Evolutionary conservation across 805 yeast species (phyloP).

Genomic region (Lipomyces yamanashiensis): DNA sequence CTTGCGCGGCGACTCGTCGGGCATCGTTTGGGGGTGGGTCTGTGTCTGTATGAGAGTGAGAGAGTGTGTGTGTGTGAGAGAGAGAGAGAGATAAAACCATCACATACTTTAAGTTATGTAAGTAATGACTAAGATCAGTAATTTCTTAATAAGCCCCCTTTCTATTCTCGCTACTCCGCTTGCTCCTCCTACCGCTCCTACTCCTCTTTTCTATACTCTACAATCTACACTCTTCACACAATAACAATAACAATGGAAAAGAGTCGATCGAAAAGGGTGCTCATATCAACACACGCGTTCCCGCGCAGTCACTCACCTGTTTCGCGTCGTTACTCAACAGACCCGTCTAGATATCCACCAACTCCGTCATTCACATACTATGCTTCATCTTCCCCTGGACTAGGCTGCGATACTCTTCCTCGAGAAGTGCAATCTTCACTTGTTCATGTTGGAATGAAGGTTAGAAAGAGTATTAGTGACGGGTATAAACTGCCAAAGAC

Average conservation of each 20-base stretch:
- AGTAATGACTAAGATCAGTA: too few species aligned
- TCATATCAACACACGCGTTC: slow-evolving; percentile 27
- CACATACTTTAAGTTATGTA: too few species aligned
- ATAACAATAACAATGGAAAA: neutral
- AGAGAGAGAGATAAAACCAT: too few species aligned
- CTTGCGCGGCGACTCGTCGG: slow-evolving; percentile 8
- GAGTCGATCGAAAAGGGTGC: slow-evolving; percentile 23
- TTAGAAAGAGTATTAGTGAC: slow-evolving; percentile 32
- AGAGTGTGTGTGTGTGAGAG: too few species aligned
- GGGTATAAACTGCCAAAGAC: slow-evolving; percentile 28
- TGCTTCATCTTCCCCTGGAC: slow-evolving; percentile 15
- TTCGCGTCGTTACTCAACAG: slow-evolving; percentile 23
- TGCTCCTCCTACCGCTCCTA: neutral
- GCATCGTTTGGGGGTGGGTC: too few species aligned
- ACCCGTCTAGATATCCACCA: slow-evolving; percentile 10
- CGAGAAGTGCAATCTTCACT: slow-evolving; percentile 27
- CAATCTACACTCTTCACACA: neutral
- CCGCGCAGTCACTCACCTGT: slow-evolving; percentile 30
- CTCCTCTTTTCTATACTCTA: neutral
- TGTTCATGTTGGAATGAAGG: slow-evolving; percentile 32
- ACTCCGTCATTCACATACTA: slow-evolving; percentile 18
- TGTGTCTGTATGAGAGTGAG: too few species aligned
- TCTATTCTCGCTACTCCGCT: neutral
- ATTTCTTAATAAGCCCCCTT: too few species aligned
- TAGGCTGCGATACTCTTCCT: slow-evolving; percentile 7